Conservation (phyloP, 2,329 filamentous ascomycete genomes). For the Fusarium sp. region DNA sequence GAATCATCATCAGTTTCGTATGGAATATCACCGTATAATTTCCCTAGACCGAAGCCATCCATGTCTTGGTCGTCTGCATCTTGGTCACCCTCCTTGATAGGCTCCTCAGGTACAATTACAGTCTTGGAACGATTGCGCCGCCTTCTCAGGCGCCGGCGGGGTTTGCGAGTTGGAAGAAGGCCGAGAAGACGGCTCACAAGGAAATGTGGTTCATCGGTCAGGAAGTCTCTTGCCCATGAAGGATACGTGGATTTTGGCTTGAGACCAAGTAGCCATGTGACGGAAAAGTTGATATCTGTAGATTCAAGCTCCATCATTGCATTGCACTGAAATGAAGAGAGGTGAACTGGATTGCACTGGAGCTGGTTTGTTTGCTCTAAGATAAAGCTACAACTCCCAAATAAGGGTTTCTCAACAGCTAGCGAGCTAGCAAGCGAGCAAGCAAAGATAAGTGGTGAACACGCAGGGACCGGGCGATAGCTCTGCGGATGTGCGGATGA, state of each 20-base stretch:
- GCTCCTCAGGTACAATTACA: constrained; percentile 13
- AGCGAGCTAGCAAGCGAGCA: constrained; percentile 3
- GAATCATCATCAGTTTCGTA: constrained; percentile 33
- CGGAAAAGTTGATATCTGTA: constrained; percentile 40
- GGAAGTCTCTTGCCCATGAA: constrained; percentile 36
- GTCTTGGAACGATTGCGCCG: constrained; percentile 29
- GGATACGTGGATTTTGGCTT: constrained; percentile 38
- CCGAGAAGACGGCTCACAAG: constrained; percentile 43
- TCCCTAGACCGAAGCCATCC: constrained; percentile 34
- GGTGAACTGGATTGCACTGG: neutral
- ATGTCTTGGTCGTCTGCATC: constrained; percentile 18
- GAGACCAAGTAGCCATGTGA: constrained; percentile 43
- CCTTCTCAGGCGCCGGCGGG: constrained; percentile 29
- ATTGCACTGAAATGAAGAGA: constrained; percentile 8
- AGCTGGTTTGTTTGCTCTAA: constrained; percentile 30
- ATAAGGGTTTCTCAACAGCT: constrained; percentile 9
- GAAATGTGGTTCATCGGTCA: constrained; percentile 41
- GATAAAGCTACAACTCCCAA: constrained; percentile 28
- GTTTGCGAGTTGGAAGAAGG: constrained; percentile 35
- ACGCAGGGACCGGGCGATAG: constrained; percentile 17
- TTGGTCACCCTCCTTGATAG: constrained; percentile 12
- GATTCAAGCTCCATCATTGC: constrained; percentile 41
- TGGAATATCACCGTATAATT: constrained; percentile 35
- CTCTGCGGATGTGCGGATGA: constrained; percentile 3
- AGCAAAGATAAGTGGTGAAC: constrained; percentile 12